Evolutionary conservation across 805 yeast species (phyloP), one percentile per base, ranked within the genome.

Genomic region (Tetrapisispora namnaoensis): DNA sequence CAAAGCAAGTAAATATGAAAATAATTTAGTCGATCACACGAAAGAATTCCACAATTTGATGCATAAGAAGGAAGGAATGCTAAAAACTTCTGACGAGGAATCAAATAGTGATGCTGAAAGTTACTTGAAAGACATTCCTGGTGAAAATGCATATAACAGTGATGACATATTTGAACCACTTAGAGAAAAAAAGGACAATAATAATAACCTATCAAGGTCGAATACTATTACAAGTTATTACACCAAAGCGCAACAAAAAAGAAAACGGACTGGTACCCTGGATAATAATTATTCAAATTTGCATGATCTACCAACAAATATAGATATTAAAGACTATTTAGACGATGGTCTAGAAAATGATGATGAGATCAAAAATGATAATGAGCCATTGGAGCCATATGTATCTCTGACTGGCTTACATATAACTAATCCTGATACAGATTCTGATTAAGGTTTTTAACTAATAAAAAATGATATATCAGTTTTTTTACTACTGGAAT

Each of bases 71-170:
- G 48, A 49, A 5, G 44, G 49, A 8, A 47, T 46, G 16, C 46
- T 35, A 3, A 44, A 45, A 10, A 49, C 38, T 13, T 32, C 44
- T 11, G 48, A 49, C 38, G 48, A 35, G 11, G 46, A 50, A 10
- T 51, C 50, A 18, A 53, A 48, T 16, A 56, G 53, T 34, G 60
- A 51, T 36, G 51, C 52, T 17, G 65, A 65, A 32, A 53, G 53
- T 16, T 58, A 59, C 42, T 37, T 66, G 35, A 53, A 61, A 17
- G 62, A 58, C 14, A 58, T 66, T 21, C 70, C 70, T 1, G 70
- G 70, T 22, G 67, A 65, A 51, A 69, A 66, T 30, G 69, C 69
- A 0, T 66, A 66, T 38, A 58, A 63, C 46, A 61, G 68, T 47
- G 69, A 66, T 42, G 68, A 62, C 44, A 51, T 55, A 16, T 55